Conservation (phyloP, 2,329 filamentous ascomycete genomes). For the Ascomycota sp. region DNA sequence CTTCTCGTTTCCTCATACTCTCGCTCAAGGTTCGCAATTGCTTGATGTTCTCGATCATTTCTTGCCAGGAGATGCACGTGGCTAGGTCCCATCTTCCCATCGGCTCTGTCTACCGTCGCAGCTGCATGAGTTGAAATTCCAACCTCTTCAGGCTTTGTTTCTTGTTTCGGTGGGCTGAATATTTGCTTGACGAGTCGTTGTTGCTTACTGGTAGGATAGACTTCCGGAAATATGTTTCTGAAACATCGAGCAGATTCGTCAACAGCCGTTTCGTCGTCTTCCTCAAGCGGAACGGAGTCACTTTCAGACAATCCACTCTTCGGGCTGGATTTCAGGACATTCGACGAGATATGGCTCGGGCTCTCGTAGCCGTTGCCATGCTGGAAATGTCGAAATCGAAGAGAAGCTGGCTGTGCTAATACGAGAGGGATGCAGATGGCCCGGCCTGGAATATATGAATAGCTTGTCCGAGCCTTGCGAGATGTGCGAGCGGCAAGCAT, state of each 20-base stretch:
- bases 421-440: no score
- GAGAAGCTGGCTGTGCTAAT: constrained; percentile 3
- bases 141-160: constrained; percentile 36
- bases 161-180: constrained; percentile 52
- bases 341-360: no score
- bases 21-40: constrained; percentile 29
- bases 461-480: no score
- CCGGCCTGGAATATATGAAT: no score
- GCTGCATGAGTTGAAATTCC: constrained; percentile 21
- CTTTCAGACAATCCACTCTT: no score
- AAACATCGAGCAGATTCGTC: constrained; percentile 52
- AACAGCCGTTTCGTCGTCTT: constrained; percentile 34
- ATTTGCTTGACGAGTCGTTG: constrained; percentile 54
- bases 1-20: constrained; percentile 29
- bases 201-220: constrained; percentile 46
- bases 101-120: constrained; percentile 5
- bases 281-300: not conserved
- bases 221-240: constrained; percentile 52
- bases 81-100: constrained; percentile 8
- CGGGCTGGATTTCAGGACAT: not conserved
- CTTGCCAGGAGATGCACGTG: constrained; percentile 27
- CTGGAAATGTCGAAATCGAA: not conserved
- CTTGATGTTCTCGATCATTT: constrained; percentile 31
- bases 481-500: constrained; percentile 5
- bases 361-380: no score